A percentile compares a stretch with the other conserved stretches of the same genome.
These are phyloP conservation scores for Nepenthes alata DNA, from an alignment of 179 eudicot genomes.

Conservation along the genomic window DNA sequence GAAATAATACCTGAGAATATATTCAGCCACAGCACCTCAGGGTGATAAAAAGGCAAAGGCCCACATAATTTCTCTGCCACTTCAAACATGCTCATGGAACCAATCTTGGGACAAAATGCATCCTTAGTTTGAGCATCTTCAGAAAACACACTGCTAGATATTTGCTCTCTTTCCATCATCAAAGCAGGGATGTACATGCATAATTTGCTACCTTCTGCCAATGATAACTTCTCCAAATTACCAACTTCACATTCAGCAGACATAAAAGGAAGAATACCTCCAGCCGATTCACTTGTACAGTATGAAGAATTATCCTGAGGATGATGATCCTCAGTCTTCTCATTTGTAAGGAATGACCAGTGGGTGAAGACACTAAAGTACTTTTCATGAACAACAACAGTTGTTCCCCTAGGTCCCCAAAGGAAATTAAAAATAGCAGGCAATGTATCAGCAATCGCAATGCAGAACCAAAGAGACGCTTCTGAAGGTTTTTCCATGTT, in stretches of 20 bases:
- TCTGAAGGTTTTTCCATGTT: slow-evolving; percentile 22
- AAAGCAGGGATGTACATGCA: slow-evolving; percentile 11
- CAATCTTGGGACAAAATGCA: slow-evolving; percentile 14
- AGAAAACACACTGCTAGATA: slow-evolving; percentile 15
- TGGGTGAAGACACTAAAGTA: slow-evolving; percentile 62
- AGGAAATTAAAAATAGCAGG: slow-evolving; percentile 42
- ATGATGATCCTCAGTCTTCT: slow-evolving; percentile 14
- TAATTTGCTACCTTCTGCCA: slow-evolving; percentile 15
- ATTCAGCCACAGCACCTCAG: slow-evolving; percentile 62
- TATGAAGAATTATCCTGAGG: slow-evolving; percentile 7
- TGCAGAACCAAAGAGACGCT: slow-evolving; percentile 55
- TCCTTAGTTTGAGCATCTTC: slow-evolving; percentile 18
- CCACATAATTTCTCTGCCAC: slow-evolving; percentile 49
- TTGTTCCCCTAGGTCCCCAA: slow-evolving; percentile 60
- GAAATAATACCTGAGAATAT: slow-evolving; percentile 54
- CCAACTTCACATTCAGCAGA: slow-evolving; percentile 15
- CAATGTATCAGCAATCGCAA: slow-evolving; percentile 32
- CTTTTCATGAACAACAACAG: slow-evolving; percentile 46
- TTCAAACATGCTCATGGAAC: slow-evolving; percentile 37
- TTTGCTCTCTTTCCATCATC: slow-evolving; percentile 19
- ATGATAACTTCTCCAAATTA: slow-evolving; percentile 22
- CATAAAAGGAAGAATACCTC: slow-evolving; percentile 9
- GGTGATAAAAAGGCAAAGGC: slow-evolving; percentile 58
- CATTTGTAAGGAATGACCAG: slow-evolving; percentile 29
- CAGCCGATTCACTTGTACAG: slow-evolving; percentile 12